Evolutionary conservation across 768 basidiomycete species (phyloP).

Genomic region (Agrocybe chaxingu): DNA sequence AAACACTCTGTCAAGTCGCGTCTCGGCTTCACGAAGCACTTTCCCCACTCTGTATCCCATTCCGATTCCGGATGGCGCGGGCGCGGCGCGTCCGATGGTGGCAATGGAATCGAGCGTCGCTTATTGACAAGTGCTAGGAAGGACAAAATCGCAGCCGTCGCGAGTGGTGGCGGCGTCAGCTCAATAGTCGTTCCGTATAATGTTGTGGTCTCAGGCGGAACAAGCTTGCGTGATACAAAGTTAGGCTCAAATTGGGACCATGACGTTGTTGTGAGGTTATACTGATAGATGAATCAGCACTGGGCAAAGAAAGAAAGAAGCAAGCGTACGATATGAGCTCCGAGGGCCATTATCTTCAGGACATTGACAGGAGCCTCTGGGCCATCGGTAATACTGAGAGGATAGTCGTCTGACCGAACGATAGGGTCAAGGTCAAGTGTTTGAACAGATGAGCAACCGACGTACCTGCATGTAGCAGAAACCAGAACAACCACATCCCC

Average conservation of each 20-base stretch:
- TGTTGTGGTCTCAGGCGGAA: conserved; percentile 21
- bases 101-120: conserved; percentile 30
- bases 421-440: not conserved
- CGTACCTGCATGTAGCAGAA: conserved; percentile 61
- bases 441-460: not conserved
- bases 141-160: conserved; percentile 68
- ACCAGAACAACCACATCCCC: conserved; percentile 82
- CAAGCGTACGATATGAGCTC: conserved; percentile 51
- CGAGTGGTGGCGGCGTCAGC: conserved; percentile 58
- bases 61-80: conserved; percentile 37
- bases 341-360: conserved; percentile 61
- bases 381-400: conserved; percentile 26
- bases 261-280: conserved; percentile 50
- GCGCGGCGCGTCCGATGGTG: conserved; percentile 27
- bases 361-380: conserved; percentile 47
- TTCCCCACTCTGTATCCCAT: conserved; percentile 72
- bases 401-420: conserved; percentile 42
- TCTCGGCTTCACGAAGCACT: conserved; percentile 38
- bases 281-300: conserved; percentile 37
- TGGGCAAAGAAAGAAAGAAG: not conserved
- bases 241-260: conserved; percentile 58
- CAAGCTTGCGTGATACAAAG: conserved; percentile 13
- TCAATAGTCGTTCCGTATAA: conserved; percentile 45
- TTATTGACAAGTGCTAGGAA: conserved; percentile 56
- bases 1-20: conserved; percentile 44